Conservation (phyloP, 768 basidiomycete species). For the Lyophyllum atratum region DNA sequence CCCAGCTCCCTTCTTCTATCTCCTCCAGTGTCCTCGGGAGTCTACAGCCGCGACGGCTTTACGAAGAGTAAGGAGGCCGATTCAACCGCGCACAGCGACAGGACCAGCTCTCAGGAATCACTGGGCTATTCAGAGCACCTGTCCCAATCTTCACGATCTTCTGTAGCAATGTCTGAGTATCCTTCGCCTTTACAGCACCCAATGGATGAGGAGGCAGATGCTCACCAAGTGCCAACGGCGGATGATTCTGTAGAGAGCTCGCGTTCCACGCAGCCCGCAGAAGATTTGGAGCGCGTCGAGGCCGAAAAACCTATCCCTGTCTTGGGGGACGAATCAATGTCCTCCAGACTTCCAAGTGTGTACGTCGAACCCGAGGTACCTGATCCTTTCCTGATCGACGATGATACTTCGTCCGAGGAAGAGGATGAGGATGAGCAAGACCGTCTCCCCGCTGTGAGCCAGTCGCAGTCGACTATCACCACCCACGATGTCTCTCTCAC, state of each 20-base stretch:
- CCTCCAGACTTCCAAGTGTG: constrained; percentile 28
- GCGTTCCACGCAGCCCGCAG: background rate
- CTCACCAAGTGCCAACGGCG: background rate
- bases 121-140: background rate
- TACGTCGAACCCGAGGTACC: constrained; percentile 51
- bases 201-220: background rate
- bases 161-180: constrained; percentile 3
- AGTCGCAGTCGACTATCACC: constrained; percentile 36
- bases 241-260: constrained; percentile 6
- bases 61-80: constrained; percentile 9
- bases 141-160: constrained; percentile 10
- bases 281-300: background rate
- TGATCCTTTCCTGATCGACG: constrained; percentile 66
- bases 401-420: constrained; percentile 45
- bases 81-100: constrained; percentile 1
- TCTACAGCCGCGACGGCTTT: constrained; percentile 17
- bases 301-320: background rate
- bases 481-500: constrained; percentile 47
- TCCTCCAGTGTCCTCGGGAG: background rate
- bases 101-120: constrained; percentile 12
- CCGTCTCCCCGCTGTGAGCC: constrained; percentile 22
- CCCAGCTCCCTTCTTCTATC: constrained; percentile 13
- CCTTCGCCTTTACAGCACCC: background rate
- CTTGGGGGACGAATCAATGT: constrained; percentile 22
- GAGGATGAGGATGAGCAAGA: constrained; percentile 26